Evolutionary conservation across 805 yeast species (phyloP), one percentile per base, ranked within the genome.

Genomic region (Ogataea pignaliae): DNA sequence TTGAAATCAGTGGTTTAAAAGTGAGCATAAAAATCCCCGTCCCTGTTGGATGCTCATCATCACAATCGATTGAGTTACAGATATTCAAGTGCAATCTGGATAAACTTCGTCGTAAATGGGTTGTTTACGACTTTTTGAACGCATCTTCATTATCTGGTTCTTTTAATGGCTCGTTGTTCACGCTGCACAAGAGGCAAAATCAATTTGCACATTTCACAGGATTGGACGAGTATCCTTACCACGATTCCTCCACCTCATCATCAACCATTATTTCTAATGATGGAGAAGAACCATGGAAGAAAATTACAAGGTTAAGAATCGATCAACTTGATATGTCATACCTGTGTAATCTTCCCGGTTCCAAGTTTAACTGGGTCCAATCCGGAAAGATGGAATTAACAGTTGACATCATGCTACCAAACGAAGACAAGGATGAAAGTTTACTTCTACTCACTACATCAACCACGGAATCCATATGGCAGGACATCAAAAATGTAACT

Each of bases 341-440:
- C 33, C 36, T 54, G 17, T 42, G 47, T n/a, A 51, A 60, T 17
- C 57, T 50, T 12, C 48, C 53, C 10, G 45, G 54, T 16, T 71
- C 71, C 55, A 74, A 79, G 49, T 79, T 85, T 56, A 82, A 81
- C 55, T 86, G 93, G 95, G 62, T 86, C 11, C 73, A 75, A 21
- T 79, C 78, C 38, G 91, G 93, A 3, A 79, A 79, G 51, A 79
- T 82, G 4, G 89, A 85, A 45, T 65, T 86, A 4, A 67, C 75
- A 14, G 85, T 88, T 3, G 93, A 86, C 63, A 76, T 86, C 16
- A 79, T 82, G 75, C 68, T 85, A 29, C 93, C 95, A 1, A 69
- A 65, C 29, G 71, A 71, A 16, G 69, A 68, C n/a, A 64, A 59
- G 1, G 53, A 54, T 13, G 56, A 52, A 0, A 50, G 46, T 47